Evolutionary conservation across 768 basidiomycete genomes (phyloP).

Genomic region (Daedalea quercina): DNA sequence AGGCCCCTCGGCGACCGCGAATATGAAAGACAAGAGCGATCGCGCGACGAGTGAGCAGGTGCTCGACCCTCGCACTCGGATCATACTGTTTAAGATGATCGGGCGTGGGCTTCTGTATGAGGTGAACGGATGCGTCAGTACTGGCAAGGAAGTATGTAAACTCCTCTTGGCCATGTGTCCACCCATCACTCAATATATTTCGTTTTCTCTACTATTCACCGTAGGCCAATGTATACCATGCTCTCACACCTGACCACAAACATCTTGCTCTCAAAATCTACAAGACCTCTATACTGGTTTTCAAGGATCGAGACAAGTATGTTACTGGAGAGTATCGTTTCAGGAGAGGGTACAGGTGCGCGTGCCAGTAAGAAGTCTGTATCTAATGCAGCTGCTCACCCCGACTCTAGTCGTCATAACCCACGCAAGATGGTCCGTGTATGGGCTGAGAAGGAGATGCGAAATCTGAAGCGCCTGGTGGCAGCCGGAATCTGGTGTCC

Average conservation of each 20-base stretch:
- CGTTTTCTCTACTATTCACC: background rate
- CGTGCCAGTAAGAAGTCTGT: slow-evolving; percentile 11
- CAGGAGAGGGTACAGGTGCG: slow-evolving; percentile 68
- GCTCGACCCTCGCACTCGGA: slow-evolving; percentile 88
- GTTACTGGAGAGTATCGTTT: slow-evolving; percentile 97
- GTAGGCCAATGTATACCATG: slow-evolving; percentile 97
- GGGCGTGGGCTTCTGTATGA: slow-evolving; percentile 82
- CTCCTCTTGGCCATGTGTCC: background rate
- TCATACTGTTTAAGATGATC: slow-evolving; percentile 96
- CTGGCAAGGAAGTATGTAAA: slow-evolving; percentile 85
- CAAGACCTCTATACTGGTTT: slow-evolving; percentile 95
- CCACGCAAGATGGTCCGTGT: slow-evolving; percentile 98
- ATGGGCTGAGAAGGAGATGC: slow-evolving; percentile 99
- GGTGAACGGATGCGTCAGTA: slow-evolving; percentile 94
- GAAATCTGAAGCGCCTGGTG: slow-evolving; percentile 81
- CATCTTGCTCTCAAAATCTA: slow-evolving; percentile 96
- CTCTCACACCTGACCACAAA: slow-evolving; percentile 41
- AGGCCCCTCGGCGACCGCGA: slow-evolving; percentile 81
- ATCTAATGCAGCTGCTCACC: background rate
- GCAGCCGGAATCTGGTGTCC: slow-evolving; percentile 85
- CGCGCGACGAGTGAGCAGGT: slow-evolving; percentile 97
- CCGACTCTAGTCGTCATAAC: slow-evolving; percentile 52
- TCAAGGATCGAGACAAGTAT: slow-evolving; percentile 97
- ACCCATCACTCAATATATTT: background rate
- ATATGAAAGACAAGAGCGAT: slow-evolving; percentile 93